Conservation (phyloP, 225 moss, liverwort and hornwort species). For the Thuidium tamariscinum region DNA sequence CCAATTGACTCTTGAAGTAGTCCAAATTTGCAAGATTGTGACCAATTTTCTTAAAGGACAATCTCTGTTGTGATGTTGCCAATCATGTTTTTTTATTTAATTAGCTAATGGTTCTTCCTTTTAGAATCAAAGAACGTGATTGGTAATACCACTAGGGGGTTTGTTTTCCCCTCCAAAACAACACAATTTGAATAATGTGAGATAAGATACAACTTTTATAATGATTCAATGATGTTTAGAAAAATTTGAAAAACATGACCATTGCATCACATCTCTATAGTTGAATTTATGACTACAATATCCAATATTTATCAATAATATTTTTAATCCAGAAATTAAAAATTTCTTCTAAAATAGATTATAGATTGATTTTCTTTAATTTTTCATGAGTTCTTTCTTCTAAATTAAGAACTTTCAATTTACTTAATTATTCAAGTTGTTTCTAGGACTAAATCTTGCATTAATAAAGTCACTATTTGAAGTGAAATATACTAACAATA, state of each 20-base stretch:
- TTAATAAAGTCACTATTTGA: background rate
- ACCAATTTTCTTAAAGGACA: too few species aligned
- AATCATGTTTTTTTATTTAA: too few species aligned
- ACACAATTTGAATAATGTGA: background rate
- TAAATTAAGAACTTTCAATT: background rate
- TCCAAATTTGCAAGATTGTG: too few species aligned
- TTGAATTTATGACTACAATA: background rate
- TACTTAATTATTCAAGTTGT: background rate
- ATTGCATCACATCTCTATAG: background rate
- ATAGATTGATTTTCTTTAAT: background rate
- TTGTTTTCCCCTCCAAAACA: accelerated
- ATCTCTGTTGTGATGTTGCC: too few species aligned
- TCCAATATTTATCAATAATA: background rate
- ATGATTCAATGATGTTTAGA: background rate
- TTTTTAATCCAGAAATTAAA: background rate
- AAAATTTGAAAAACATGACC: background rate
- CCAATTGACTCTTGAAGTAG: too few species aligned
- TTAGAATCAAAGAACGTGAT: background rate
- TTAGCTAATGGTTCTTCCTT: too few species aligned
- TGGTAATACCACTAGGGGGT: accelerated
- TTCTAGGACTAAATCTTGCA: background rate
- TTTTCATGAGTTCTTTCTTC: background rate
- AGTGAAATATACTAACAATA: background rate
- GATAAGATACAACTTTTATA: background rate
- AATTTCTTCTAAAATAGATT: background rate